Evolutionary conservation across 345 rosid genomes (phyloP), one percentile per base, ranked within the genome.

Genomic region (Erucastrum elatum): DNA sequence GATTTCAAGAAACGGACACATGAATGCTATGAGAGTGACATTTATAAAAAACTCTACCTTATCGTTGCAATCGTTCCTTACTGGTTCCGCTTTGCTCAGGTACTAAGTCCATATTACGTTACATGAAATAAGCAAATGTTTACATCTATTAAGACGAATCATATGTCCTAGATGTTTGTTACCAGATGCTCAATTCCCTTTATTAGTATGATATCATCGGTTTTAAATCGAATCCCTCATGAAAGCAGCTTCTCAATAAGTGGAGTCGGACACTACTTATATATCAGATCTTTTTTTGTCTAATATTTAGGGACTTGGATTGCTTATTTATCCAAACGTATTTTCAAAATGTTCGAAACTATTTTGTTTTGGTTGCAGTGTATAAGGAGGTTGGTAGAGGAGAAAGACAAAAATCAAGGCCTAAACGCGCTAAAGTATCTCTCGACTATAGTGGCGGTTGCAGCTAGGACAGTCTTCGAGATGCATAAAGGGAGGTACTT

Each of bases 21-120:
- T 82, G 76, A 34, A 4, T 93, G 97, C 60, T 44, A n/a, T 4
- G 81, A 71, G 9, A 88, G 86, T 77, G 71, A 84, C 0, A 68
- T 88, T 64, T 90, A 82, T 9, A 63, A 85, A 26, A 71, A 34
- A 8, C 84, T 91, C 37, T 88, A 85, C 66, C 71, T 91, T 58
- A 49, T 82, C 1, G 84, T 87, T 1, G 93, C 91, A 39, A 78
- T 91, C 26, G 59, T 91, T 59, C 98, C 96, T 70, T 87, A 86
- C 64, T 88, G 91, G 98, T 59, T 85, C 82, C 93, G 94, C 31
- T 83, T 90, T 33, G 76, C 90, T 71, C 94, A 87, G 92, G 98
- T 88, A 83, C 63, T 27, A 25, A 12, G 27, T 75, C 16, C 5
- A 9, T 64, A 2, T 65, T 65, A 21, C n/a, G 2, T 49, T 29